These are phyloP conservation scores for Solanum gracilifrons DNA, from an alignment of 257 asterid genomes.

Conservation along the genomic window DNA sequence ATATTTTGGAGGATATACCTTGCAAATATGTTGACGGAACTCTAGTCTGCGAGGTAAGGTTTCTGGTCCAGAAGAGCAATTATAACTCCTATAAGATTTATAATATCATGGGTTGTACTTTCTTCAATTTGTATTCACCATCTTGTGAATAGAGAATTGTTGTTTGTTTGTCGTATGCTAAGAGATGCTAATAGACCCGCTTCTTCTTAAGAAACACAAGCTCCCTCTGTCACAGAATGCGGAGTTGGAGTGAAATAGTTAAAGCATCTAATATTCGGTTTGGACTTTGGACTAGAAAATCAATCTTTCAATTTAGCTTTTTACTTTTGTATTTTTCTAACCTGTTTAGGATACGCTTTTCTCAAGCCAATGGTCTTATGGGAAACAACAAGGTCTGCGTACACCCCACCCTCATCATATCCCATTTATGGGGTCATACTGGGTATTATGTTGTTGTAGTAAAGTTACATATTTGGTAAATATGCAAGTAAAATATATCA, in stretches of 20 bases:
- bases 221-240: not conserved
- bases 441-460: not conserved
- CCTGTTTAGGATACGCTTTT: not conserved
- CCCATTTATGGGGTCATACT: not conserved
- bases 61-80: conserved; percentile 1
- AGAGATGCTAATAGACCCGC: not conserved
- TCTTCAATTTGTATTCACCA: not conserved
- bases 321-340: not conserved
- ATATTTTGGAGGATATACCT: conserved; percentile 81
- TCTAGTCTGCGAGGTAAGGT: conserved; percentile 72
- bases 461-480: not conserved
- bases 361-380: not conserved
- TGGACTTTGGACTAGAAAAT: not conserved
- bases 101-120: not conserved
- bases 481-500: not conserved
- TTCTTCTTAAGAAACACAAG: not conserved
- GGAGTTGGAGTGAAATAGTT: not conserved
- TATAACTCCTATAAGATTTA: not conserved
- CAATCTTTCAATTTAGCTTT: not conserved
- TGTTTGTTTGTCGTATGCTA: not conserved
- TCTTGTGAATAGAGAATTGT: not conserved
- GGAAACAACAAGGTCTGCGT: not conserved
- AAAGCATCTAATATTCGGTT: not conserved
- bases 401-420: not conserved
- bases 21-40: conserved; percentile 78